Evolutionary conservation across 2,329 filamentous ascomycete genomes (phyloP).

Genomic region (Fusarium sp.): DNA sequence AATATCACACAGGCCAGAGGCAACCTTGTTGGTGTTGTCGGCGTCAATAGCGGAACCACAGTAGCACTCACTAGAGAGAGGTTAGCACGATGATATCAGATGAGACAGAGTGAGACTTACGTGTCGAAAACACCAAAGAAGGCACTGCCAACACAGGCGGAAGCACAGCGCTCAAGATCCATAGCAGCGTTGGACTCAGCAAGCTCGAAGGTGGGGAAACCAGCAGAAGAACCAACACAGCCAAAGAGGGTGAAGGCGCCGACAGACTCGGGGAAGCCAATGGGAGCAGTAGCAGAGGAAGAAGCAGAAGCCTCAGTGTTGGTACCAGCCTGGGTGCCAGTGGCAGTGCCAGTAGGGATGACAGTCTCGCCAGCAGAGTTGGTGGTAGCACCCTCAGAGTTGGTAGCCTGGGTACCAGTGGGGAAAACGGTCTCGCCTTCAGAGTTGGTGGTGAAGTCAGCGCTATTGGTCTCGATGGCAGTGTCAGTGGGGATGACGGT

Average conservation of each 20-base stretch:
- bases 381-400: not conserved
- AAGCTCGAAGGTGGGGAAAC: constrained; percentile 42
- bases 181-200: constrained; percentile 26
- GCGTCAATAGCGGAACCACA: constrained; percentile 29
- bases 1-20: constrained; percentile 17
- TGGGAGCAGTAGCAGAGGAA: constrained; percentile 31
- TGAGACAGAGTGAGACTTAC: constrained; percentile 24
- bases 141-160: constrained; percentile 36
- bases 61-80: constrained; percentile 33
- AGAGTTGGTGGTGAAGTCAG: constrained; percentile 8
- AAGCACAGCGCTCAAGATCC: constrained; percentile 44
- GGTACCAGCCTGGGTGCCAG: constrained; percentile 23
- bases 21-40: not conserved
- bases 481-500: constrained; percentile 6
- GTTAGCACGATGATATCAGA: not conserved
- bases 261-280: constrained; percentile 28
- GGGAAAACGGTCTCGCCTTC: constrained; percentile 40
- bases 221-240: constrained; percentile 39
- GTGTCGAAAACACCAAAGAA: constrained; percentile 46
- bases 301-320: constrained; percentile 38
- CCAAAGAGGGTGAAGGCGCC: constrained; percentile 44
- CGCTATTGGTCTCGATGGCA: constrained; percentile 23
- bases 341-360: constrained; percentile 8
- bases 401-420: constrained; percentile 10
- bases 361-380: not conserved